Percentiles rank a stretch among this genome's conserved stretches.
phyloP scores from a whole-genome alignment of 176 grass and related monocot species.

The Juncus inflexus region DNA sequence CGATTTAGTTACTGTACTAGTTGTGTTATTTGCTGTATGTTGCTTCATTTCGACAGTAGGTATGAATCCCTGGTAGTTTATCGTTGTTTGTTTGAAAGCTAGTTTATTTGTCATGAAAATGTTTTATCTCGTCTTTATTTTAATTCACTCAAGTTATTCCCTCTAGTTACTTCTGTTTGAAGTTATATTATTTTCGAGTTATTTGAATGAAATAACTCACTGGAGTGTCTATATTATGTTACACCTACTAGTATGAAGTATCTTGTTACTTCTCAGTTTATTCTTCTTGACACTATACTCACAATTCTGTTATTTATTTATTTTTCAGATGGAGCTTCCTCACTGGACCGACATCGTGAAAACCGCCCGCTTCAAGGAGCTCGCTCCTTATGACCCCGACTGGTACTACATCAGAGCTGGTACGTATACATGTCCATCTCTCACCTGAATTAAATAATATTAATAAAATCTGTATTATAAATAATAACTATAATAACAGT shows the following conservation, averaged over 20 bases:
- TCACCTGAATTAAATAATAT: background rate
- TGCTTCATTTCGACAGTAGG: no score
- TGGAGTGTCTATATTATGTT: background rate
- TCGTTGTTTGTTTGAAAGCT: no score
- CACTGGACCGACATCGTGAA: constrained; percentile 87
- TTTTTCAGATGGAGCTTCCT: constrained; percentile 57
- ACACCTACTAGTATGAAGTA: background rate
- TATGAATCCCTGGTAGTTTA: no score
- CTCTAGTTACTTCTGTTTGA: no score
- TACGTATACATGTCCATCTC: constrained; percentile 9
- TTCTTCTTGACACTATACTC: background rate
- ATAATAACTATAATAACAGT: no score
- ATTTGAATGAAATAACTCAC: background rate
- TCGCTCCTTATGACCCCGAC: constrained; percentile 56
- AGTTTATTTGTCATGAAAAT: no score
- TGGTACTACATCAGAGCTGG: constrained; percentile 86
- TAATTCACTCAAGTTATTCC: no score
- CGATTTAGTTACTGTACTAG: no score
- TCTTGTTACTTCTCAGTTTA: background rate
- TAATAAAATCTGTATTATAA: no score
- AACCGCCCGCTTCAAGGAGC: constrained; percentile 77
- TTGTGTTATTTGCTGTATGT: no score
- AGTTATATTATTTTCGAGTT: background rate
- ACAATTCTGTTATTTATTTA: background rate
- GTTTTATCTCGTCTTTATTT: no score